These are phyloP conservation scores for Lojkania enalia DNA, from an alignment of 2,329 filamentous ascomycete genomes.

Conservation along the genomic window DNA sequence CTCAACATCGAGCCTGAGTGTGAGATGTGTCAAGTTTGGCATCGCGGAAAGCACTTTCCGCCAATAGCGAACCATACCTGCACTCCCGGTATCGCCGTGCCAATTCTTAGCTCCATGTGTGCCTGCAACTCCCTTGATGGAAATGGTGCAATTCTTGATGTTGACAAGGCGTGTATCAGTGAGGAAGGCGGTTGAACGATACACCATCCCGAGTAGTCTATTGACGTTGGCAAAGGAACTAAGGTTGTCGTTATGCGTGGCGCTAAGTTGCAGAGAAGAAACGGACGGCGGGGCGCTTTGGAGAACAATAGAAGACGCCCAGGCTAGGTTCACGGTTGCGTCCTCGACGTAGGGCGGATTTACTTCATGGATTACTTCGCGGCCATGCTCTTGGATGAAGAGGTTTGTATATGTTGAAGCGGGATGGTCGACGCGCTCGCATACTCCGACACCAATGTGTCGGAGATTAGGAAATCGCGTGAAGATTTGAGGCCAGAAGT, in stretches of 20 bases:
- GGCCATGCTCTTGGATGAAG: conserved; percentile 13
- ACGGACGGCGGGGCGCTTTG: conserved; percentile 6
- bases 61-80: conserved; percentile 14
- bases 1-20: not conserved
- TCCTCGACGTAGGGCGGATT: conserved; percentile 15
- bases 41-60: conserved; percentile 5
- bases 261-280: conserved; percentile 10
- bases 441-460: conserved; percentile 15
- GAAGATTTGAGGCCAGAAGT: conserved; percentile 12
- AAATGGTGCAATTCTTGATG: conserved; percentile 11
- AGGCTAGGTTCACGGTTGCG: conserved; percentile 14
- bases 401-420: conserved; percentile 11
- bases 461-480: conserved; percentile 10
- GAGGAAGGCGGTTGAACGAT: not conserved
- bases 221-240: conserved; percentile 20
- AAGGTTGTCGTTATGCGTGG: conserved; percentile 19
- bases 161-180: not conserved
- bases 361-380: conserved; percentile 2
- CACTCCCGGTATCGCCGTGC: conserved; percentile 15
- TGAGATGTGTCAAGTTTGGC: conserved; percentile 9
- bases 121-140: conserved; percentile 11
- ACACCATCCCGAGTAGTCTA: conserved; percentile 9
- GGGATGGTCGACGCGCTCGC: conserved; percentile 15
- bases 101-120: conserved; percentile 14
- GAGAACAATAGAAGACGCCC: conserved; percentile 16